Conservation (phyloP, 305 asterid genomes). For the Rubia tinctorum region DNA sequence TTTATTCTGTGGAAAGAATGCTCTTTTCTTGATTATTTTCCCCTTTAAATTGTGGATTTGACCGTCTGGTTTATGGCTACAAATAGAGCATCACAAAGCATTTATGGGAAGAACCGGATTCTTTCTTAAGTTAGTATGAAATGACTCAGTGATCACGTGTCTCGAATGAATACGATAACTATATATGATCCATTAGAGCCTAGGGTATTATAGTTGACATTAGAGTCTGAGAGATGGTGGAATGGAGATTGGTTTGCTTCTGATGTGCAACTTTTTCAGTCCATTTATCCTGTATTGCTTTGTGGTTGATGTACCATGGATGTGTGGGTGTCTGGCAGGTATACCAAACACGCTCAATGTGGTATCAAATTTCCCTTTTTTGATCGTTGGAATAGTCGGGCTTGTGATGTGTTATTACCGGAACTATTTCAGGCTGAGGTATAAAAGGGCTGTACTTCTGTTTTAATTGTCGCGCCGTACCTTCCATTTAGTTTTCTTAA, state of each 20-base stretch:
- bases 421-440: slow-evolving; percentile 94
- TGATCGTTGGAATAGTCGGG: slow-evolving; percentile 76
- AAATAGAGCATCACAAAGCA: neutral
- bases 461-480: neutral
- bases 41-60: neutral
- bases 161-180: too few species aligned
- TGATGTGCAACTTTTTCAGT: neutral
- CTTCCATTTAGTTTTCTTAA: neutral
- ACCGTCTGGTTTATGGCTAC: neutral
- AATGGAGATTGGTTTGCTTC: neutral
- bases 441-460: neutral
- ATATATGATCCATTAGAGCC: too few species aligned
- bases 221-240: neutral
- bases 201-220: neutral
- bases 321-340: slow-evolving; percentile 45
- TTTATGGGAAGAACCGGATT: neutral
- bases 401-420: slow-evolving; percentile 70
- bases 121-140: neutral
- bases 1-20: neutral
- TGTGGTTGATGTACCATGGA: neutral
- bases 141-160: too few species aligned
- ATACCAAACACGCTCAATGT: slow-evolving; percentile 87
- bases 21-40: neutral
- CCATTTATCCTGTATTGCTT: neutral
- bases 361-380: slow-evolving; percentile 84